phyloP scores from a whole-genome alignment of 108 stramenopile genomes.

The Parietichytrium sp. region DNA sequence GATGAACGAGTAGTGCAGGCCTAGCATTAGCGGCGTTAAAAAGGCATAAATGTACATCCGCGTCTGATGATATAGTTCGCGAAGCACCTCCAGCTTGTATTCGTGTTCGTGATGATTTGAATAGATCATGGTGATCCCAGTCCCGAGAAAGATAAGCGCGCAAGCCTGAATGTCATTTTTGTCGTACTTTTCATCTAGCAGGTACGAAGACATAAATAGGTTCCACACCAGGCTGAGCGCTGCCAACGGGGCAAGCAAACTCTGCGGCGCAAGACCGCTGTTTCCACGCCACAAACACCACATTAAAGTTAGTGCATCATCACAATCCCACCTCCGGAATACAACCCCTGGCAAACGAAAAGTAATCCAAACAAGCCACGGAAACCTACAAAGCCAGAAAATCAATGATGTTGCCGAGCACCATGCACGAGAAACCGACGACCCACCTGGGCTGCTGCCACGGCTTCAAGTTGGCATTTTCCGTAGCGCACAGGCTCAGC shows the following conservation, averaged over 20 bases:
- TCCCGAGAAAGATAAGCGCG: slow-evolving; percentile 55
- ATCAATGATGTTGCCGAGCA: slow-evolving; percentile 27
- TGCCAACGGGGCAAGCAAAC: slow-evolving; percentile 53
- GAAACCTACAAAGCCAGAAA: slow-evolving; percentile 36
- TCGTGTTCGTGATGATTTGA: slow-evolving; percentile 45
- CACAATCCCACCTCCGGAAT: too few relatives aligned
- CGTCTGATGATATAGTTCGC: not conserved
- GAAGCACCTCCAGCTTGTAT: slow-evolving; percentile 51
- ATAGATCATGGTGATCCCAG: slow-evolving; percentile 51
- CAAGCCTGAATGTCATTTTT: slow-evolving; percentile 45
- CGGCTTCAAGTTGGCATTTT: not conserved
- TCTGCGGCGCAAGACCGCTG: slow-evolving; percentile 59
- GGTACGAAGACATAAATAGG: slow-evolving; percentile 50
- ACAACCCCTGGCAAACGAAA: too few relatives aligned
- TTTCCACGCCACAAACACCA: too few relatives aligned
- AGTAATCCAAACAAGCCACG: too few relatives aligned
- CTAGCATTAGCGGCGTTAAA: not conserved
- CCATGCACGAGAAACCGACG: slow-evolving; percentile 23
- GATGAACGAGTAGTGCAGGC: not conserved
- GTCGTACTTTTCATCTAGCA: slow-evolving; percentile 50
- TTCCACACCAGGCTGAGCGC: slow-evolving; percentile 59
- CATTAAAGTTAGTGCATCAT: too few relatives aligned
- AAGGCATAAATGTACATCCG: slow-evolving; percentile 3
- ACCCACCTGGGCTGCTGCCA: slow-evolving; percentile 25
- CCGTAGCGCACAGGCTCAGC: not conserved